Base-by-base conservation (phyloP, 495 filamentous ascomycete species). In the Alectoria sarmentosa region DNA sequence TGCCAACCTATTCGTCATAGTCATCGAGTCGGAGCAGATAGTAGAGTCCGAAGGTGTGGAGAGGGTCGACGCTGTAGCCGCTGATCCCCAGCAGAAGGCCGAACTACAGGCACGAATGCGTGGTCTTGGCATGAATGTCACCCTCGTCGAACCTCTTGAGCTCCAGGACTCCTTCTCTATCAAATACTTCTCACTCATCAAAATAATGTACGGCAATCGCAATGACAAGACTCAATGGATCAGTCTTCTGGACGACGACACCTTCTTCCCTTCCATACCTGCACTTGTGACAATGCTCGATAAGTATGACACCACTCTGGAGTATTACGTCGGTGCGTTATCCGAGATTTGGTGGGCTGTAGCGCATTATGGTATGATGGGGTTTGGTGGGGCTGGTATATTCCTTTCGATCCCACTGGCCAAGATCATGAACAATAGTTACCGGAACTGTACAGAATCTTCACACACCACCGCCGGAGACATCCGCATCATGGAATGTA, bases 161-260 rank as follows among this genome's bases (percentile, higher is more conserved):
- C 82, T 82, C 26, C 79, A 80, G 38, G 73, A 82, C n/a, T 75
- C 78, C 41, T 81, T 85, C 61, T 81, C 84, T 37, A 82, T 84
- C 62, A 81, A 85, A 65, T 87, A 89, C 72, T 88, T 90, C 69
- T 77, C 83, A 28, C 74, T 89, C 44, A 73, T 89, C 11, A 76
- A 81, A 62, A 78, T 80, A 9, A 82, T 89, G 65, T 76, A 82
- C 21, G 73, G 80, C 36, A 69, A 77, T 64, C 77, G 83, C 28
- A 78, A 76, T 34, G 74, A 74, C 39, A 73, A 77, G 65, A 86
- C 84, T 28, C 73, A 78, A 57, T 90, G 86, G 86, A 76, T 87
- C 49, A 80, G 78, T 66, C 78, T 90, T 61, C 78, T 88, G 46
- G 86, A 90, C 69, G 87, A 90, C 73, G 88, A 90, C 72, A 90